A percentile compares a stretch with the other conserved stretches of the same genome.
phyloP scores from a whole-genome alignment of 352 stramenopile species.

The Phytophthora constricta region DNA sequence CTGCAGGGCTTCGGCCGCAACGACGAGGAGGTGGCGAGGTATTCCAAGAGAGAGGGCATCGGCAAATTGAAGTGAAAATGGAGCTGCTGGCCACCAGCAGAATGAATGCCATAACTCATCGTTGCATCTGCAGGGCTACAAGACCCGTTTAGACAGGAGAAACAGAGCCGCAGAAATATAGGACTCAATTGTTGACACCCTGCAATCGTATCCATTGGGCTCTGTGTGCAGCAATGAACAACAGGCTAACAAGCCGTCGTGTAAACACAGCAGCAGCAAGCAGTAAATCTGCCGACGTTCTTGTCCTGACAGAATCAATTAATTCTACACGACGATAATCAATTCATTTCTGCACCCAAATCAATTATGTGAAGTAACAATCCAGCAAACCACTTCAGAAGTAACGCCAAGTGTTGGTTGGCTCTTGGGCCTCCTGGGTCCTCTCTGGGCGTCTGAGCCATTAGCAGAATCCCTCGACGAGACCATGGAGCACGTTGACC shows the following conservation, averaged over 20 bases:
- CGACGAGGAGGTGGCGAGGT: constrained; percentile 72
- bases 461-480: constrained; percentile 52
- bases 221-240: no score
- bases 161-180: constrained; percentile 32
- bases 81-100: no score
- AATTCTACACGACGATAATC: no score
- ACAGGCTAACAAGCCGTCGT: no score
- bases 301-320: no score
- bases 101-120: neutral
- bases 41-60: constrained; percentile 8
- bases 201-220: no score
- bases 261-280: no score
- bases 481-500: constrained; percentile 86
- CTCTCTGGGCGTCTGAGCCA: neutral
- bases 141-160: constrained; percentile 13
- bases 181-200: constrained; percentile 25
- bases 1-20: constrained; percentile 82
- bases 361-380: no score
- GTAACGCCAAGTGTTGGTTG: constrained; percentile 7
- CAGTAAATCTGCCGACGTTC: no score
- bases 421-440: neutral
- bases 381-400: neutral
- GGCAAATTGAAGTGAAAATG: neutral
- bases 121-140: constrained; percentile 66
- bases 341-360: no score